Conservation (phyloP, 1,284 basidiomycete genomes). For the Apiotrichum domesticum region DNA sequence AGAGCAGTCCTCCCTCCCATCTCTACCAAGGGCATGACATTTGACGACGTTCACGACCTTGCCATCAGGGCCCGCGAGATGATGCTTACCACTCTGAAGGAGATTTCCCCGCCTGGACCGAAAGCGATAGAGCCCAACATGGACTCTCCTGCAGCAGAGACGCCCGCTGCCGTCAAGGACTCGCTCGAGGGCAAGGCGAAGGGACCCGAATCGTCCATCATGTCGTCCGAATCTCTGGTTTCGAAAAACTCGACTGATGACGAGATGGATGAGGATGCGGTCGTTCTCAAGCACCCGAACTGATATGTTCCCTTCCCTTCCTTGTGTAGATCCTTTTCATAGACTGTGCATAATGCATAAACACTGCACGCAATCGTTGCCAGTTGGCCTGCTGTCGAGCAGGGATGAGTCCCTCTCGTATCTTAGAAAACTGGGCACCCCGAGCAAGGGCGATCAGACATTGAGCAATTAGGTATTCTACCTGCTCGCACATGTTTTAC, state of each 20-base stretch:
- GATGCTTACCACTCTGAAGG: slow-evolving; percentile 47
- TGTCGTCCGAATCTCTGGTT: not conserved
- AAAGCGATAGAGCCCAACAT: no score
- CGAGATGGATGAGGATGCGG: slow-evolving; percentile 47
- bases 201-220: not conserved
- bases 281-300: slow-evolving; percentile 40
- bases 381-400: no score
- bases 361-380: no score
- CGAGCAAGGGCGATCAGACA: no score
- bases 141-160: no score
- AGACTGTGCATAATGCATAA: not conserved
- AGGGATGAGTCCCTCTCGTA: no score
- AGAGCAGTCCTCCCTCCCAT: slow-evolving; percentile 51
- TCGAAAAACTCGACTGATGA: slow-evolving; percentile 38
- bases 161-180: no score
- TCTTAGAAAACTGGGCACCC: no score
- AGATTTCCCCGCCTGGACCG: slow-evolving; percentile 33
- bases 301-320: no score
- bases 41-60: slow-evolving; percentile 48
- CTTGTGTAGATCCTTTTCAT: not conserved
- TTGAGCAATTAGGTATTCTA: no score
- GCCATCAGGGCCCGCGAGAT: slow-evolving; percentile 45
- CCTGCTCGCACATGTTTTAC: no score
- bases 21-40: slow-evolving; percentile 48
- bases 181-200: not conserved